A percentile compares a stretch with the other conserved stretches of the same genome.
phyloP scores from a whole-genome alignment of 2,329 filamentous ascomycete species.

The Pseudogymnoascus sp. region DNA sequence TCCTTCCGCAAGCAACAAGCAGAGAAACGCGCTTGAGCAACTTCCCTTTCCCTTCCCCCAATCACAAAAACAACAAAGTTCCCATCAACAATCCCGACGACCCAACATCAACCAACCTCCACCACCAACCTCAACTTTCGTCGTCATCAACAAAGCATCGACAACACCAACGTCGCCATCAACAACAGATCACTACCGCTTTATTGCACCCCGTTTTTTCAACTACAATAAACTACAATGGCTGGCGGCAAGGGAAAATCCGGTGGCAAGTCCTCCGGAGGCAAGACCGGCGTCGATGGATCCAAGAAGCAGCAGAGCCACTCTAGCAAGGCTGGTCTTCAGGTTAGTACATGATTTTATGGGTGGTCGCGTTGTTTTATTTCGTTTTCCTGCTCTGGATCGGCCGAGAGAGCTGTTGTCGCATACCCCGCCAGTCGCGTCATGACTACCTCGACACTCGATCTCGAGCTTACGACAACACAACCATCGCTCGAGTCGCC shows the following conservation, averaged over 20 bases:
- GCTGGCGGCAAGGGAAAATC: constrained; percentile 32
- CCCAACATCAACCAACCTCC: constrained; percentile 11
- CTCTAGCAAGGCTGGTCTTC: constrained; percentile 31
- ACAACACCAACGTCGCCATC: constrained; percentile 15
- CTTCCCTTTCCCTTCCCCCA: background rate
- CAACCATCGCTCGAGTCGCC: background rate
- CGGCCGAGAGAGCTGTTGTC: background rate
- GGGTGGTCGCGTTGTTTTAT: background rate
- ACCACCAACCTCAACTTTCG: constrained; percentile 18
- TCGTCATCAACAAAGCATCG: constrained; percentile 9
- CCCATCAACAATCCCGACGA: background rate
- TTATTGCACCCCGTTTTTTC: background rate
- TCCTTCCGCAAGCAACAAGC: constrained; percentile 8
- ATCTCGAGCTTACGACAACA: background rate
- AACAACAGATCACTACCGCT: constrained; percentile 10
- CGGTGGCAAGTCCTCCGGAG: constrained; percentile 31
- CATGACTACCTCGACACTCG: constrained; percentile 7
- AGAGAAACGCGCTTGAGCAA: constrained; percentile 7
- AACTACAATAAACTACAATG: constrained; percentile 21
- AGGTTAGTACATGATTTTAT: constrained; percentile 24
- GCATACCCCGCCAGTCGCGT: constrained; percentile 14
- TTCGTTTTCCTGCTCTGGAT: constrained; percentile 2
- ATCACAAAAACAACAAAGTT: constrained; percentile 8
- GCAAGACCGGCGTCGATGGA: constrained; percentile 28
- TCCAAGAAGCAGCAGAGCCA: constrained; percentile 31